Percentiles rank a stretch among this genome's conserved stretches.
Evolutionary conservation across 177 flowering plant genomes (phyloP).

Genomic region (Vitis hybrid): DNA sequence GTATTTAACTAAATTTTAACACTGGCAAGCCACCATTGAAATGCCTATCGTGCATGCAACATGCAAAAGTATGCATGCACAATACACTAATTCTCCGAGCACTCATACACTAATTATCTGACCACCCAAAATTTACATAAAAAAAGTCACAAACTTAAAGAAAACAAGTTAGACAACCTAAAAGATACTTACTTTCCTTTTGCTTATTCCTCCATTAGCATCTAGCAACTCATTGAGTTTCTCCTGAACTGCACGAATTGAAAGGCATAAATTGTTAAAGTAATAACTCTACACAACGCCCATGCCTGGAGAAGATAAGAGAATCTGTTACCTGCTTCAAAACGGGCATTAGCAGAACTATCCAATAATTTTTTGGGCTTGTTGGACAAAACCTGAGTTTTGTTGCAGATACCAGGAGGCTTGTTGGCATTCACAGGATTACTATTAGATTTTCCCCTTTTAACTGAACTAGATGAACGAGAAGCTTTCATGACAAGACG

Average conservation of each 20-base stretch:
- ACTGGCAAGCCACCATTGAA: not conserved
- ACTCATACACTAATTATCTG: too few species aligned
- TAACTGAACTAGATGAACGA: slow-evolving; percentile 39
- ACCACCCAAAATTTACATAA: too few species aligned
- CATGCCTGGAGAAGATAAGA: not conserved
- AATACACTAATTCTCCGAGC: not conserved
- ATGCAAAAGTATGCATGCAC: not conserved
- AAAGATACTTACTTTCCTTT: slow-evolving; percentile 60
- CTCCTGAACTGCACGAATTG: slow-evolving; percentile 71
- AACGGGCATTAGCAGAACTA: slow-evolving; percentile 41
- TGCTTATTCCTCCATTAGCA: slow-evolving; percentile 90
- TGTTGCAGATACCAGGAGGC: slow-evolving; percentile 15
- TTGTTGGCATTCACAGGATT: slow-evolving; percentile 15
- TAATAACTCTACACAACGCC: not conserved
- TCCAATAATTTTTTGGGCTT: slow-evolving; percentile 55
- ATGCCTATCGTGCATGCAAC: not conserved
- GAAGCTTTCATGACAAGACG: slow-evolving; percentile 37
- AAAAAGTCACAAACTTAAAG: not conserved
- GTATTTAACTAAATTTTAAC: not conserved
- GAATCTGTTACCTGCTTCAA: slow-evolving; percentile 67
- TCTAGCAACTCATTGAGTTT: slow-evolving; percentile 86
- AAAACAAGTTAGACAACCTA: not conserved
- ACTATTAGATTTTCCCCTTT: slow-evolving; percentile 46
- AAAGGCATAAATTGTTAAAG: slow-evolving; percentile 6
- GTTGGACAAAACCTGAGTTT: slow-evolving; percentile 27